phyloP scores from a whole-genome alignment of 2,329 filamentous ascomycete species.

The Sclerotinia borealis region DNA sequence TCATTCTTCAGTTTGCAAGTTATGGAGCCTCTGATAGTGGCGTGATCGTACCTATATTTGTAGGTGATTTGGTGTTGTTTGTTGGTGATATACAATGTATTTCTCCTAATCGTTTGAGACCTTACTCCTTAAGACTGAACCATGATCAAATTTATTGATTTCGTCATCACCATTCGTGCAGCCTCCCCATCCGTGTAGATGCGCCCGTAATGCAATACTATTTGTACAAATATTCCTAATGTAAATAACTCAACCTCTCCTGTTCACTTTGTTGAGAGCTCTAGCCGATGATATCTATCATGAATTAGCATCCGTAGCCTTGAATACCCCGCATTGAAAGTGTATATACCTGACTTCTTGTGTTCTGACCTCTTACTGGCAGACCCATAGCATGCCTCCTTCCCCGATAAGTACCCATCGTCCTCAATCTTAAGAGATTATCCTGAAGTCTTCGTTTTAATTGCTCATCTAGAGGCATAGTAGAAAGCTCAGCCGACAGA shows the following conservation, averaged over 20 bases:
- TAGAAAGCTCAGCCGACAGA: slow-evolving; percentile 77
- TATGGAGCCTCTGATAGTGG: not conserved
- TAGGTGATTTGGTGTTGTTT: not conserved
- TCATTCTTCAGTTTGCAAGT: not conserved
- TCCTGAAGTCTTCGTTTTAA: slow-evolving; percentile 70
- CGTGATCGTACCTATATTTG: not conserved
- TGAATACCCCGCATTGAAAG: not conserved
- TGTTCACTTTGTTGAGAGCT: slow-evolving; percentile 55
- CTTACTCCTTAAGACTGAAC: not conserved
- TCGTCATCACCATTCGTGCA: not conserved
- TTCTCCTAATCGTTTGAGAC: not conserved
- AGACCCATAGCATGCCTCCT: slow-evolving; percentile 87
- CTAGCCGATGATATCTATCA: slow-evolving; percentile 51
- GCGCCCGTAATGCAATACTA: slow-evolving; percentile 1
- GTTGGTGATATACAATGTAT: not conserved
- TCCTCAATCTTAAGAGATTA: slow-evolving; percentile 78
- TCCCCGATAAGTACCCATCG: slow-evolving; percentile 86
- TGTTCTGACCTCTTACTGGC: slow-evolving; percentile 86
- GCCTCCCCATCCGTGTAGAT: not conserved
- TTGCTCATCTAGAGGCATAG: slow-evolving; percentile 93
- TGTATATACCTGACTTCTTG: slow-evolving; percentile 62
- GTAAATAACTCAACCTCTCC: slow-evolving; percentile 34
- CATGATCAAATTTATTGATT: not conserved
- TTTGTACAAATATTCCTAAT: slow-evolving; percentile 3
- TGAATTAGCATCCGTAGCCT: slow-evolving; percentile 5